Base-by-base conservation (phyloP, 805 yeast species). In the Kazachstania kunashirensis region DNA sequence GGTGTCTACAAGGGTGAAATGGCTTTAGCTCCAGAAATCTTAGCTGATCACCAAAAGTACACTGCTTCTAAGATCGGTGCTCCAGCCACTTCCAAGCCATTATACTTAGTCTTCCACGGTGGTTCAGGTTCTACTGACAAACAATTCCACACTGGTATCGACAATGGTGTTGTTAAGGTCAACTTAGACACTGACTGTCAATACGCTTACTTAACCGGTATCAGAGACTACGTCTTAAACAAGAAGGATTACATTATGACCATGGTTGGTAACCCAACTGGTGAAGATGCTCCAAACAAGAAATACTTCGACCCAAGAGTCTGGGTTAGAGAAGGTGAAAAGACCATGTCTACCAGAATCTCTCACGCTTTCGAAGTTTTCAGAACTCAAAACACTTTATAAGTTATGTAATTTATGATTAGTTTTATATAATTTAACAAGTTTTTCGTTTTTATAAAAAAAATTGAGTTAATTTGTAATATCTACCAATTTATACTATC, bases 281-380 rank as follows among this genome's bases (percentile, higher is more conserved):
- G 97, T 68, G 89, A 72, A 40, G 97, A 92, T 71, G 84, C 85
- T 77, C 98, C 98, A 73, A 92, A 92, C 89, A 92, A 92, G 88
- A 92, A 92, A 75, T 86, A 71, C 85, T 92, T 85, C 65, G 98
- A 92, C 73, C 98, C 98, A 72, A 89, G 98, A 80, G 97, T 88
- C 69, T 92, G 98, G 98, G 96, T 92, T 52, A 88, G 97, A 78
- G 97, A 89, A 73, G 97, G 98, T 77, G 98, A 92, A 77, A 86
- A 86, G 86, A 86, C 96, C 62, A 89, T 92, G 96, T 52, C 78
- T 51, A 69, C 66, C 52, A 84, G 96, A 79, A 73, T 92, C 59
- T 52, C 82, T 45, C 80, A 77, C 65, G 94, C 94, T 58, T 73
- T 92, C 64, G 71, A 67, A 36, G 71, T 84, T 62, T 92, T 92